Base-by-base conservation (phyloP, 805 yeast species). In the Priceomyces medius region DNA sequence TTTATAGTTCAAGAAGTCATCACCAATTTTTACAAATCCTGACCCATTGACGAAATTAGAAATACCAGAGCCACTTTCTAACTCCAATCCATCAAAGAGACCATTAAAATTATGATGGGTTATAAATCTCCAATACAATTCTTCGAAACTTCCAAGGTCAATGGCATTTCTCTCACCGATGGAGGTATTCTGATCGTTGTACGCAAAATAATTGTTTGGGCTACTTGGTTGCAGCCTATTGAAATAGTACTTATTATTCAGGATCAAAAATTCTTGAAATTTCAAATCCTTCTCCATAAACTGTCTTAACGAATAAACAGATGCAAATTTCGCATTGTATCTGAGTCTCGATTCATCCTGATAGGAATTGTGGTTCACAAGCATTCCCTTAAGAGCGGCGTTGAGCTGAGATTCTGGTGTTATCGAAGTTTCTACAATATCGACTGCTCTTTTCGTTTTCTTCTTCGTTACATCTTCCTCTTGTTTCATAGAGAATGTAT, bases 211-310 rank as follows among this genome's bases (percentile, higher is more conserved):
- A 17, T 41, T 40, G 12, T 34, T 27, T 20, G 37, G 20, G 21
- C 19, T 35, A 24, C 24, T 36, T 2, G 32, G 26, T 27, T 41
- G 32, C 13, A 38, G 18, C 16, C 38, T 37, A 31, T 43, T 46
- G 28, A 54, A 54, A 17, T 32, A 21, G 20, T 36, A 18, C 10
- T 35, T 32, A 37, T 52, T 46, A 17, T 42, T 40, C 31, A 49
- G 54, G 2, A 63, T 44, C 3, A 63, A 44, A 31, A 49, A 56
- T 43, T 64, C 63, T 55, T 64, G 64, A 59, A 74, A 66, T 53
- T 64, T 64, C 43, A 66, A 55, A 42, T 81, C 79, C 45, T 77
- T 79, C 37, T 79, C 84, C 58, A 74, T 73, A 52, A 77, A 81
- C 50, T 81, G 83, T 26, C 74, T 66, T 44, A 83, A 59, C 21